phyloP scores from a whole-genome alignment of 2,329 filamentous ascomycete genomes.

The Alternaria gaisen region DNA sequence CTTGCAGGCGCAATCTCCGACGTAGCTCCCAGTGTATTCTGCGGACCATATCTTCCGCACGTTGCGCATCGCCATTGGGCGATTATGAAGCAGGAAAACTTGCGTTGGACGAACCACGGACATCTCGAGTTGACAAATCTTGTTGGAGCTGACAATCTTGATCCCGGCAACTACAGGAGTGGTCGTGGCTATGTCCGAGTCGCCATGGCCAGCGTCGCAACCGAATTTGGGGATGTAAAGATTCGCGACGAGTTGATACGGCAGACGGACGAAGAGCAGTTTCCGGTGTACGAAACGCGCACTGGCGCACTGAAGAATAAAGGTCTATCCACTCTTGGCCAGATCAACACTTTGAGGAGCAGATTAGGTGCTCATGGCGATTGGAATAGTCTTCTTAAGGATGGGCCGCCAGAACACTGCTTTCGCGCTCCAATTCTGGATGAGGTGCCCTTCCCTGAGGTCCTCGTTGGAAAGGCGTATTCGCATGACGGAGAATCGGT shows the following conservation, averaged over 20 bases:
- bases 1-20: slow-evolving; percentile 25
- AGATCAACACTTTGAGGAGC: background rate
- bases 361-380: background rate
- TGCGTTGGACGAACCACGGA: background rate
- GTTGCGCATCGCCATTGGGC: background rate
- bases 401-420: background rate
- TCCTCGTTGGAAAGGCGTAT: background rate
- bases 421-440: background rate
- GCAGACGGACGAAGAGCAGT: background rate
- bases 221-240: slow-evolving; percentile 25
- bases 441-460: background rate
- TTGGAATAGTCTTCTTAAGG: background rate
- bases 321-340: background rate
- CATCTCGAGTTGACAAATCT: slow-evolving; percentile 1
- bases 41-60: background rate
- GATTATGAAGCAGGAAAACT: background rate
- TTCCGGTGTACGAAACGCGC: background rate
- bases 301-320: background rate
- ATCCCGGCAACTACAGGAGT: background rate
- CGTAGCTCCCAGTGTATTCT: slow-evolving; percentile 16
- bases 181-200: background rate
- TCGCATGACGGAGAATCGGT: background rate
- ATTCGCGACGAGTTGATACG: slow-evolving; percentile 9
- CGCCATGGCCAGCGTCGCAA: slow-evolving; percentile 20
- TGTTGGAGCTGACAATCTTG: background rate